A percentile compares a stretch with the other conserved stretches of the same genome.
Evolutionary conservation across 345 rosid species (phyloP).

Genomic region (Rhodamnia rubescens): DNA sequence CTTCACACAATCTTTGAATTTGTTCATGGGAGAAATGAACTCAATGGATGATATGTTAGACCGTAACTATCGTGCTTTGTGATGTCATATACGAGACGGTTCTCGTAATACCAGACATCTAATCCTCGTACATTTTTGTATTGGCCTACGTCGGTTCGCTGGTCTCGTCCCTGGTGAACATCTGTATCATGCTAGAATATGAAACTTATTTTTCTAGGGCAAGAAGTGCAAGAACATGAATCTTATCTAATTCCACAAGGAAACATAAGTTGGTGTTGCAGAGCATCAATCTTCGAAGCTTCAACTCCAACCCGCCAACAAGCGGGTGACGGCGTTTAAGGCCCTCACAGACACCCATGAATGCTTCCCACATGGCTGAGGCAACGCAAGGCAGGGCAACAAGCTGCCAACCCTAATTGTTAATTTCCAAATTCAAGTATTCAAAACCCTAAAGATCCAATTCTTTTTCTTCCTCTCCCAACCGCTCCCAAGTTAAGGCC

Average conservation of each 20-base stretch:
- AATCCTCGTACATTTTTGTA: background rate
- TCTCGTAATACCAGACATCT: background rate
- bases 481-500: background rate
- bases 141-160: background rate
- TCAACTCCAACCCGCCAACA: background rate
- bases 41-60: background rate
- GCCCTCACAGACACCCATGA: background rate
- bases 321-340: background rate
- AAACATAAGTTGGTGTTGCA: background rate
- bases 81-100: background rate
- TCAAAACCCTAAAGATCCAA: background rate
- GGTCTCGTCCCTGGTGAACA: background rate
- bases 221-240: background rate
- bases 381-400: background rate
- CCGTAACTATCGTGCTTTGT: background rate
- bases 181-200: background rate
- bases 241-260: background rate
- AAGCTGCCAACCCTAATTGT: background rate
- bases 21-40: background rate
- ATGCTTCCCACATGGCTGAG: background rate
- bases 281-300: background rate
- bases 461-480: background rate
- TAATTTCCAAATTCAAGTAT: background rate
- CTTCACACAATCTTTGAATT: background rate
- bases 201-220: background rate